Percentiles rank a stretch among this genome's conserved stretches.
phyloP scores from a whole-genome alignment of 441 rosid species.

The Codiaeum variegatum region DNA sequence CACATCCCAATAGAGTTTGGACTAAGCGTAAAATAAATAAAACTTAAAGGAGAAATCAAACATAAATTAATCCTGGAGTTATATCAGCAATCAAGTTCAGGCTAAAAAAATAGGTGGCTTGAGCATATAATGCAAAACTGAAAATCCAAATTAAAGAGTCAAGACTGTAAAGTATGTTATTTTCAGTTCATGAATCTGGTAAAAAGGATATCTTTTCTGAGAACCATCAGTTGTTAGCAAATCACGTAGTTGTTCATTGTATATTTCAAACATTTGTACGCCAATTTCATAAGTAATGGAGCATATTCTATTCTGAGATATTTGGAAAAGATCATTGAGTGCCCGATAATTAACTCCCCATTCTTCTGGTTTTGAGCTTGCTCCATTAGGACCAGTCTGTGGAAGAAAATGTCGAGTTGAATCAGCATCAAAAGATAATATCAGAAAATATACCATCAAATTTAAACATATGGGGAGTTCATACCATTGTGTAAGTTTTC shows the following conservation, averaged over 20 bases:
- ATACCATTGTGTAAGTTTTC: constrained; percentile 91
- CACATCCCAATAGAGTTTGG: background rate
- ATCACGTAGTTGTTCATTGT: constrained; percentile 92
- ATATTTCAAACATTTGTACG: constrained; percentile 94
- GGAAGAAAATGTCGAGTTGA: constrained; percentile 14
- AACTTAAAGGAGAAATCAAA: background rate
- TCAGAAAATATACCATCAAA: background rate
- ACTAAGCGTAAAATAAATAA: background rate
- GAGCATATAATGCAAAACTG: background rate
- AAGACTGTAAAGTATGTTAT: background rate
- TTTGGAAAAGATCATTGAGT: constrained; percentile 75
- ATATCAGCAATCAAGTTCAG: background rate
- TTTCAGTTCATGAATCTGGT: background rate
- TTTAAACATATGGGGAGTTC: background rate
- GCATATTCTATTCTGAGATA: constrained; percentile 56
- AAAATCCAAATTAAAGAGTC: background rate
- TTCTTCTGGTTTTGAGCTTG: constrained; percentile 65
- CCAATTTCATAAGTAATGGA: constrained; percentile 64
- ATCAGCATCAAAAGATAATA: background rate
- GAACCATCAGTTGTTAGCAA: constrained; percentile 57
- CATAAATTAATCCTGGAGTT: background rate
- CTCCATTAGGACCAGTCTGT: constrained; percentile 85
- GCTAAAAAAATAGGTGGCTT: background rate
- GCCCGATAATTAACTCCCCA: constrained; percentile 98
- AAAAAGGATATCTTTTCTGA: constrained; percentile 79